phyloP scores from a whole-genome alignment of 306 rosid genomes.

The Rubus parviflorus region DNA sequence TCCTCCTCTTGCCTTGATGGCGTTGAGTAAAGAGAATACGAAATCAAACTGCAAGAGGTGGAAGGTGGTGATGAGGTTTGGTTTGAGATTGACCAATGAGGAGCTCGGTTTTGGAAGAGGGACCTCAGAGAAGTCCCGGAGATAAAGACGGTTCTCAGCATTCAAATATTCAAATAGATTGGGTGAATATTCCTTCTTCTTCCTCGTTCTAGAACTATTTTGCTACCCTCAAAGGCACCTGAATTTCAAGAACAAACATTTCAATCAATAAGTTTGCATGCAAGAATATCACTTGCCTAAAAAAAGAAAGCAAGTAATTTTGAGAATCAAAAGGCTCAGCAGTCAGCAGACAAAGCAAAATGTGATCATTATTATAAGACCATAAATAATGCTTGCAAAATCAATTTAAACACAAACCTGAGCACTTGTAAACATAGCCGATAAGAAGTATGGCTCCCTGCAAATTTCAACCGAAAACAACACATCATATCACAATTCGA shows the following conservation, averaged over 20 bases:
- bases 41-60: conserved; percentile 23
- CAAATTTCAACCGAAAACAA: conserved; percentile 30
- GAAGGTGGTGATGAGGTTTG: conserved; percentile 5
- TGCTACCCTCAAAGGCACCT: conserved; percentile 60
- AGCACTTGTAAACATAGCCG: conserved; percentile 57
- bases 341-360: neutral
- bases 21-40: conserved; percentile 24
- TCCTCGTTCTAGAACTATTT: too few species aligned
- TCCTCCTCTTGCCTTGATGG: conserved; percentile 44
- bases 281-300: neutral
- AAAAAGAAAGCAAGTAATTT: neutral
- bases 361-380: neutral
- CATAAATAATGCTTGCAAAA: neutral
- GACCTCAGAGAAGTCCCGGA: conserved; percentile 29
- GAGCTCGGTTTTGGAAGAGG: conserved; percentile 30
- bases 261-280: conserved; percentile 16
- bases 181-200: too few species aligned
- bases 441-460: conserved; percentile 78
- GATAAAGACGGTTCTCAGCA: conserved; percentile 43
- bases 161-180: too few species aligned
- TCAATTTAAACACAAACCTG: conserved; percentile 46
- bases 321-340: neutral
- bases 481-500: neutral
- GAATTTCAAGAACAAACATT: conserved; percentile 31
- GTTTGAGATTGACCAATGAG: conserved; percentile 13